Evolutionary conservation across 192 early-diverging fungal species (phyloP), one percentile per base, ranked within the genome.

Genomic region (Backusella luteola): DNA sequence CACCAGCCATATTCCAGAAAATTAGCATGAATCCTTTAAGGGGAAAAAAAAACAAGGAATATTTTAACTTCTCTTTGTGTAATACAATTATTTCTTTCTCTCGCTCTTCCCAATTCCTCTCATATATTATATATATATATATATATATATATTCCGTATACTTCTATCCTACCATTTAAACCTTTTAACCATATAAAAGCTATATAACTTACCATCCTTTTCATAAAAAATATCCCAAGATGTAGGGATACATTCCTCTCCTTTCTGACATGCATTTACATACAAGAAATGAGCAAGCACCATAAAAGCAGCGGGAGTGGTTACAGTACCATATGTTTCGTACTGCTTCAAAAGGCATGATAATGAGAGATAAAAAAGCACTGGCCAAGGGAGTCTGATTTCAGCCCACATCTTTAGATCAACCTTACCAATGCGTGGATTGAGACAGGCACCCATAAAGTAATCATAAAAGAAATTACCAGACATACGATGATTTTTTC

Each of bases 381-480:
- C 70, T n/a, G 81, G 80, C 85, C 85, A 86, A 32, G 85, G 83
- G 2, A 86, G 72, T 49, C 85, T 76, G 67, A 84, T 84, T 66
- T 86, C 85, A 69, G 83, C 85, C 83, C 83, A 86, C 76, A 86
- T 84, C 80, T 86, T 86, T n/a, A 86, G 74, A 66, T 86, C 85
- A 34, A 86, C 66, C 38, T 53, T 73, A 9, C 85, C 83, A 74
- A 86, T 74, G n/a, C 85, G 78, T 14, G 85, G 85, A 69, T 86
- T 86, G 6, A 86, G 74, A 44, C 41, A 59, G 66, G 81, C 76
- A 17, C 85, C 85, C 85, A 86, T 86, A 69, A 86, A 86, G 34
- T 76, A 79, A 66, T 86, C 85, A 71, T 86, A 86, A 42, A 87
- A 71, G 35, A 88, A 74, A 75, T 85, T 69, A 21, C 87, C 87